Conservation (phyloP, 441 rosid species). For the Hypseocharis bilobata region DNA sequence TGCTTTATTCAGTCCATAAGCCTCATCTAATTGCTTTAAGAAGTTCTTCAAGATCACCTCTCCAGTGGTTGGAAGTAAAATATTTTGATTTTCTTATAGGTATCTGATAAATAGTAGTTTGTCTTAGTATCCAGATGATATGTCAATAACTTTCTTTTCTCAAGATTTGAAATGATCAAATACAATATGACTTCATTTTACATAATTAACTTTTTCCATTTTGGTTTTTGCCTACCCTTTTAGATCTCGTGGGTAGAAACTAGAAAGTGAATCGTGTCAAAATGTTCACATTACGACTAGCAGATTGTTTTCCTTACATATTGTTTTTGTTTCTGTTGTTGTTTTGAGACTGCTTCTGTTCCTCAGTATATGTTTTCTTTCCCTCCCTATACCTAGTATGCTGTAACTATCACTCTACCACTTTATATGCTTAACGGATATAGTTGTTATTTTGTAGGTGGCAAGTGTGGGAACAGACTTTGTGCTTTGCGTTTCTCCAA, state of each 20-base stretch:
- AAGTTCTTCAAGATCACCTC: no score
- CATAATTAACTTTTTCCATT: not conserved
- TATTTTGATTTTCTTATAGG: no score
- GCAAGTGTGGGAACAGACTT: conserved; percentile 47
- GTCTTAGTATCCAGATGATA: no score
- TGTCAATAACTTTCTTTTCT: no score
- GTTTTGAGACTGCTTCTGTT: not conserved
- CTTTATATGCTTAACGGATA: conserved; percentile 9
- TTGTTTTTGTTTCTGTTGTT: not conserved
- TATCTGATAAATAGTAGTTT: no score
- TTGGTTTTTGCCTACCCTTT: not conserved
- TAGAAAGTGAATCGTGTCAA: not conserved
- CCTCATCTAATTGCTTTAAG: no score
- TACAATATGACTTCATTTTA: not conserved
- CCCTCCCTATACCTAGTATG: not conserved
- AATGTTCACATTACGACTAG: not conserved
- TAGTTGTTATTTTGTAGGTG: conserved; percentile 45
- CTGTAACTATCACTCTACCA: not conserved
- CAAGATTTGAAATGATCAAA: no score
- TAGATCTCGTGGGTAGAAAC: conserved; percentile 2
- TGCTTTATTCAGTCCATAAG: not conserved
- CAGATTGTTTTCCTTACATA: not conserved
- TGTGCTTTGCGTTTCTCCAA: conserved; percentile 37
- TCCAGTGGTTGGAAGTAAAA: no score
- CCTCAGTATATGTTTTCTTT: conserved; percentile 5